Percentiles rank a stretch among this genome's conserved stretches.
Conservation (phyloP, 2,329 filamentous ascomycete species). For the Colletotrichum theobromicola region DNA sequence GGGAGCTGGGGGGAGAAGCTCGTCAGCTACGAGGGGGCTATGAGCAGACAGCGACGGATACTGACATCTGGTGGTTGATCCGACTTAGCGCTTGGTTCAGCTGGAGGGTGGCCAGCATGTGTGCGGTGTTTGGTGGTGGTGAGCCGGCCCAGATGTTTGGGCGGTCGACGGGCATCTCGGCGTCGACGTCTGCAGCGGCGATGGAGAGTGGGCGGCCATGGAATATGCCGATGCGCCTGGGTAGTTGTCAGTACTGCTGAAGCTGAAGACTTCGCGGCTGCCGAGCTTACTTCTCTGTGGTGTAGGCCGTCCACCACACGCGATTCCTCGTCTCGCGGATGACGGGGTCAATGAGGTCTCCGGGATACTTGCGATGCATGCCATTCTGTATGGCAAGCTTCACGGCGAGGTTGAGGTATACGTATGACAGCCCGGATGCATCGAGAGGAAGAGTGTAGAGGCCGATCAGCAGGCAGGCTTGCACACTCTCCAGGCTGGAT, state of each 20-base stretch:
- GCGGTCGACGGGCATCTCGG: conserved; percentile 53
- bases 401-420: conserved; percentile 60
- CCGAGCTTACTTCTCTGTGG: conserved; percentile 54
- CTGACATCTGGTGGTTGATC: conserved; percentile 45
- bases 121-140: conserved; percentile 46
- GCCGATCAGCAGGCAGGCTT: conserved; percentile 61
- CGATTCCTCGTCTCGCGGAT: conserved; percentile 59
- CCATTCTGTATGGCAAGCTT: conserved; percentile 65
- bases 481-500: conserved; percentile 61
- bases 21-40: background rate
- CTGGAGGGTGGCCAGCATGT: conserved; percentile 49
- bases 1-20: conserved; percentile 32
- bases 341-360: conserved; percentile 49
- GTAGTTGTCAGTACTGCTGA: conserved; percentile 14
- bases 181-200: conserved; percentile 56
- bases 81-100: conserved; percentile 39
- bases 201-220: conserved; percentile 62
- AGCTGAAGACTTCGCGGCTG: no score
- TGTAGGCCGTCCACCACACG: conserved; percentile 63
- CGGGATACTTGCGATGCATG: conserved; percentile 59
- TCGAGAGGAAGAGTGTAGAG: conserved; percentile 61
- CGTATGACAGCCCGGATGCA: conserved; percentile 60
- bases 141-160: conserved; percentile 45
- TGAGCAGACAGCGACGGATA: background rate
- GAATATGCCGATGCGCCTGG: conserved; percentile 58